phyloP scores from a whole-genome alignment of 2,329 filamentous ascomycete genomes.

The Ceratocystis smalleyi region DNA sequence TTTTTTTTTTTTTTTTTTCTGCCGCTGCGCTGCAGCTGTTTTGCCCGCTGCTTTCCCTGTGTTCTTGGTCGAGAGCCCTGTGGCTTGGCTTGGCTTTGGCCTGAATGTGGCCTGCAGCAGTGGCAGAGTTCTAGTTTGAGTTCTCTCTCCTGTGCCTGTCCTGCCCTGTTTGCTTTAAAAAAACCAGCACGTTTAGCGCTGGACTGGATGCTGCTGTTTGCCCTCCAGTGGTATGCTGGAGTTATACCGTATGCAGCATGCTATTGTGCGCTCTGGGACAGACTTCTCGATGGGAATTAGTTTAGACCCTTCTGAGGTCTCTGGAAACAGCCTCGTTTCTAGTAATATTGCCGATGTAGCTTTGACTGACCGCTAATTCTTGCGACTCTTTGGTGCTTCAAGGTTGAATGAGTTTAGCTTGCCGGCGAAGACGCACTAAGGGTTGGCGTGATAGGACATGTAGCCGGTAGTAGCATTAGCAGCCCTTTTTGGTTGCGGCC shows the following conservation, averaged over 20 bases:
- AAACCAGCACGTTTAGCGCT: not conserved
- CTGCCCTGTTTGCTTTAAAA: not conserved
- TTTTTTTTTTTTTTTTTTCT: not conserved
- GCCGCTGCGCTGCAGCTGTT: not conserved
- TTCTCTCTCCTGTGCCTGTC: not conserved
- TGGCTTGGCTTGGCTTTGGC: conserved; percentile 1
- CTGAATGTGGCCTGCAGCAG: not conserved
- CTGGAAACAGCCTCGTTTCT: not conserved
- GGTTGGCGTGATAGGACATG: no score
- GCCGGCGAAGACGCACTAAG: no score
- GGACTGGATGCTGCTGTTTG: not conserved
- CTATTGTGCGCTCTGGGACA: not conserved
- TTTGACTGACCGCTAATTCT: no score
- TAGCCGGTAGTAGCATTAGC: no score
- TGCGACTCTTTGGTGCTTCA: no score
- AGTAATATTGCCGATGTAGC: not conserved
- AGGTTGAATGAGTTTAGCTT: no score
- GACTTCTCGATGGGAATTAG: not conserved
- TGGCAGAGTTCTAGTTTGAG: not conserved
- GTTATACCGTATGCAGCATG: not conserved
- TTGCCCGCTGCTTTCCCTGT: not conserved
- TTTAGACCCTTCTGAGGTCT: not conserved
- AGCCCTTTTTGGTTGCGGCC: no score
- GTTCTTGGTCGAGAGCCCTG: not conserved
- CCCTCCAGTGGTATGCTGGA: not conserved